Evolutionary conservation across 805 yeast genomes (phyloP).

Genomic region (Kluyveromyces nonfermentans): DNA sequence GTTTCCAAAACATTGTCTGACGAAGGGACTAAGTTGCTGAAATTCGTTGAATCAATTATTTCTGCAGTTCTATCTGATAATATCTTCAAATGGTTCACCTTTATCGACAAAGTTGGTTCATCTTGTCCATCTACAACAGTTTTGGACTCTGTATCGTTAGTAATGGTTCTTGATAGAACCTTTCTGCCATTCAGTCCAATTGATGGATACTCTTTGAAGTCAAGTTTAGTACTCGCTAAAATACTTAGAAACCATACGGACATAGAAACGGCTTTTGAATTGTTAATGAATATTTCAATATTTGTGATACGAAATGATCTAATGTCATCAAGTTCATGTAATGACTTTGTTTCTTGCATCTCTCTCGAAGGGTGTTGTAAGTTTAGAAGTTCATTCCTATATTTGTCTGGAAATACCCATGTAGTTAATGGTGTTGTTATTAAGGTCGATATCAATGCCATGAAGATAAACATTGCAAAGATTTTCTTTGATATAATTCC

Average conservation of each 20-base stretch:
- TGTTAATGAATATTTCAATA: constrained; percentile 5
- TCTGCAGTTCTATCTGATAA: constrained; percentile 63
- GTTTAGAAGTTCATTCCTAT: constrained; percentile 41
- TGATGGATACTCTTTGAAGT: neutral
- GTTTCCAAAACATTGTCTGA: constrained; percentile 27
- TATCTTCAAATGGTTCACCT: constrained; percentile 41
- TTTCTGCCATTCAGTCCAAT: constrained; percentile 18
- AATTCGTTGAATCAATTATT: constrained; percentile 52
- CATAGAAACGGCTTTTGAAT: constrained; percentile 2
- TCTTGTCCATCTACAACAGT: constrained; percentile 2
- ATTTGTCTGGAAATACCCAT: constrained; percentile 49
- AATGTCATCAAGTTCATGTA: constrained; percentile 4
- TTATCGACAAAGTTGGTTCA: constrained; percentile 35
- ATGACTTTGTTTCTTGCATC: constrained; percentile 20
- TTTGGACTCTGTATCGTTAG: constrained; percentile 2
- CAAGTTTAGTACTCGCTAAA: constrained; percentile 11
- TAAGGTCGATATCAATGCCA: constrained; percentile 74
- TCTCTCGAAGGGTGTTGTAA: constrained; percentile 12
- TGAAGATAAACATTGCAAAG: constrained; percentile 72
- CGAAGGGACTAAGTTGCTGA: constrained; percentile 19
- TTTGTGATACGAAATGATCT: constrained; percentile 4
- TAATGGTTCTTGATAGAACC: constrained; percentile 15
- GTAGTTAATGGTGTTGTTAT: constrained; percentile 70
- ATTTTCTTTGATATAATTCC: constrained; percentile 54
- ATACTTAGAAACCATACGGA: constrained; percentile 10